A percentile compares a stretch with the other conserved stretches of the same genome.
Evolutionary conservation across 495 filamentous ascomycete genomes (phyloP).

Genomic region (Diplogelasinospora grovesii): DNA sequence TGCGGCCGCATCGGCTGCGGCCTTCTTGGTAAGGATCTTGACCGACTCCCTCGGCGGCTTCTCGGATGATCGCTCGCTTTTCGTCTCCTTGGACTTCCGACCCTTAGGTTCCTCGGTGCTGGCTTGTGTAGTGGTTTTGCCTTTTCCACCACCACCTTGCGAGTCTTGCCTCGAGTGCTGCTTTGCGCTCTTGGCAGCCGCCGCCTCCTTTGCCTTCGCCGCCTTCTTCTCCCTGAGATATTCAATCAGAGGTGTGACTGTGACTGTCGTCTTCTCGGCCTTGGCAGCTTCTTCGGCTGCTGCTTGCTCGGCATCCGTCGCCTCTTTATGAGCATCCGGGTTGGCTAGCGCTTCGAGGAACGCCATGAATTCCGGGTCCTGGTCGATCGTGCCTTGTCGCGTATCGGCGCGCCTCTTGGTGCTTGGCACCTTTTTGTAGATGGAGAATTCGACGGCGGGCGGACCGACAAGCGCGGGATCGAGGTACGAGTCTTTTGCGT

Average conservation of each 20-base stretch:
- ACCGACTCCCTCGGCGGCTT: conserved; percentile 65
- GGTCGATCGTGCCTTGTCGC: conserved; percentile 90
- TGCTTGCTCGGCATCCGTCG: conserved; percentile 39
- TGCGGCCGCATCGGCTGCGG: conserved; percentile 46
- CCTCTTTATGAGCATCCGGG: conserved; percentile 49
- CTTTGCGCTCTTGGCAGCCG: conserved; percentile 42
- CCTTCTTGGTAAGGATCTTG: conserved; percentile 71
- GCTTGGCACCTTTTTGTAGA: conserved; percentile 71
- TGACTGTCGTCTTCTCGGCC: conserved; percentile 61
- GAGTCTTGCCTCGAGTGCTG: conserved; percentile 42
- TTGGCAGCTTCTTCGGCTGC: conserved; percentile 44
- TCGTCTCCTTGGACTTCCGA: conserved; percentile 13
- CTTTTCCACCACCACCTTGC: conserved; percentile 42
- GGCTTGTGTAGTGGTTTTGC: conserved; percentile 46
- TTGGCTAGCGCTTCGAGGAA: conserved; percentile 85
- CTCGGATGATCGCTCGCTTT: conserved; percentile 55
- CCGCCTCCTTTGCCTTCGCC: conserved; percentile 68
- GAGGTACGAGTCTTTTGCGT: conserved; percentile 62
- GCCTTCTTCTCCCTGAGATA: conserved; percentile 87
- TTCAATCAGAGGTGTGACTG: conserved; percentile 83
- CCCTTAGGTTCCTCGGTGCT: conserved; percentile 50
- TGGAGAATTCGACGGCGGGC: conserved; percentile 72
- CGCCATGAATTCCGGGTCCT: conserved; percentile 87
- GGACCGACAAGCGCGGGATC: conserved; percentile 64
- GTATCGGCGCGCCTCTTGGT: conserved; percentile 66